These are phyloP conservation scores for Mycothermus thermophilus DNA, from an alignment of 495 filamentous ascomycete genomes.

Conservation along the genomic window DNA sequence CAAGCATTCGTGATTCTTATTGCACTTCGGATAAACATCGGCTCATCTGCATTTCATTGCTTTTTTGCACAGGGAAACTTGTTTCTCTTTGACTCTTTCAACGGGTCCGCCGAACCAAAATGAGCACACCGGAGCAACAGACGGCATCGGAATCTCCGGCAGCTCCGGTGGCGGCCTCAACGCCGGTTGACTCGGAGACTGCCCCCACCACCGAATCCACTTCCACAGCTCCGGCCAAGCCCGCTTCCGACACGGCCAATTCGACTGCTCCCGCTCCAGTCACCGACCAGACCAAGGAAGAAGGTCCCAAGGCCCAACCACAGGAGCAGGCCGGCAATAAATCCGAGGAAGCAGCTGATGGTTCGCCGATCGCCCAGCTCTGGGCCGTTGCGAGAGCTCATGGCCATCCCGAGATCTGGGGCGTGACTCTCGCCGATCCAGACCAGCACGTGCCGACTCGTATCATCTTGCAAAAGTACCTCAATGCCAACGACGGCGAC, in stretches of 20 bases:
- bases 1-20: too few relatives aligned
- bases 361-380: constrained; percentile 20
- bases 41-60: too few relatives aligned
- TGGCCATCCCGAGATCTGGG: constrained; percentile 62
- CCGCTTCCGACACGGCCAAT: neutral
- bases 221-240: neutral
- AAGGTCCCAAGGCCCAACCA: too few relatives aligned
- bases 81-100: too few relatives aligned
- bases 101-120: too few relatives aligned
- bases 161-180: neutral
- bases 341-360: too few relatives aligned
- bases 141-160: too few relatives aligned
- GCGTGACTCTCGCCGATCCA: constrained; percentile 44
- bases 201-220: neutral
- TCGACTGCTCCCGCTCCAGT: neutral
- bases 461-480: constrained; percentile 78
- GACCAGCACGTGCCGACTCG: constrained; percentile 51
- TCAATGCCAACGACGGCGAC: constrained; percentile 73
- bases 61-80: too few relatives aligned
- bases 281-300: too few relatives aligned
- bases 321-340: too few relatives aligned
- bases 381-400: constrained; percentile 23
- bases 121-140: too few relatives aligned
- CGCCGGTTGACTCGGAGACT: neutral
- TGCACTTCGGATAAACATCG: too few relatives aligned